Evolutionary conservation across 345 rosid genomes (phyloP).

Genomic region (Noccaea caerulescens): DNA sequence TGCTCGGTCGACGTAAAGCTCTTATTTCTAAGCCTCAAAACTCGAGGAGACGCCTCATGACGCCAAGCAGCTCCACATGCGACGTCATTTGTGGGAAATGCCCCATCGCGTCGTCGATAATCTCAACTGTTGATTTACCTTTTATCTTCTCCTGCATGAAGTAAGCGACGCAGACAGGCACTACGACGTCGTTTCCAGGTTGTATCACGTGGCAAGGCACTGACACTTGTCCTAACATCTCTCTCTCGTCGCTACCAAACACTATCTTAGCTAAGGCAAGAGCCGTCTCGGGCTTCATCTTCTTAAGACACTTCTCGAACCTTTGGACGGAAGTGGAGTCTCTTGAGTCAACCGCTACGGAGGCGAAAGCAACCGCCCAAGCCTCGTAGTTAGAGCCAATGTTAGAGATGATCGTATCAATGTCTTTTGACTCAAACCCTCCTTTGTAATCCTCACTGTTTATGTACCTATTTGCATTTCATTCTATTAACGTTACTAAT

Average conservation of each 20-base stretch:
- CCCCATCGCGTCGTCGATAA: conserved; percentile 51
- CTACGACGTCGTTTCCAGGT: conserved; percentile 52
- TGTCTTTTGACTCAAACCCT: conserved; percentile 52
- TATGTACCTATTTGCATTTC: conserved; percentile 54
- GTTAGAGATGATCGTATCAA: conserved; percentile 51
- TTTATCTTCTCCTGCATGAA: conserved; percentile 68
- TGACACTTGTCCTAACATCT: conserved; percentile 49
- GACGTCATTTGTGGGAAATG: conserved; percentile 85
- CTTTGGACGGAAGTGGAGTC: conserved; percentile 50
- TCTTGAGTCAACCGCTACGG: conserved; percentile 48
- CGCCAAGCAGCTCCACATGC: conserved; percentile 51
- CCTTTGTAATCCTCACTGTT: conserved; percentile 63
- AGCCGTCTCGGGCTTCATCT: conserved; percentile 65
- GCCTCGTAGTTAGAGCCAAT: conserved; percentile 54
- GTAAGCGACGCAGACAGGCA: conserved; percentile 59
- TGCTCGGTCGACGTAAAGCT: not conserved
- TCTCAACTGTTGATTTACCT: conserved; percentile 61
- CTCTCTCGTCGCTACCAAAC: conserved; percentile 63
- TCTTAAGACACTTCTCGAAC: conserved; percentile 43
- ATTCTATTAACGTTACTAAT: conserved; percentile 13
- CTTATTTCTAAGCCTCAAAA: conserved; percentile 28
- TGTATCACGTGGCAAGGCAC: conserved; percentile 68
- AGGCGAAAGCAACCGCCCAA: conserved; percentile 57
- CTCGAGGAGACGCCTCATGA: conserved; percentile 52
- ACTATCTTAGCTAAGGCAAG: conserved; percentile 63